These are phyloP conservation scores for Astrocystis sublimbata DNA, from an alignment of 495 filamentous ascomycete genomes.

Conservation along the genomic window DNA sequence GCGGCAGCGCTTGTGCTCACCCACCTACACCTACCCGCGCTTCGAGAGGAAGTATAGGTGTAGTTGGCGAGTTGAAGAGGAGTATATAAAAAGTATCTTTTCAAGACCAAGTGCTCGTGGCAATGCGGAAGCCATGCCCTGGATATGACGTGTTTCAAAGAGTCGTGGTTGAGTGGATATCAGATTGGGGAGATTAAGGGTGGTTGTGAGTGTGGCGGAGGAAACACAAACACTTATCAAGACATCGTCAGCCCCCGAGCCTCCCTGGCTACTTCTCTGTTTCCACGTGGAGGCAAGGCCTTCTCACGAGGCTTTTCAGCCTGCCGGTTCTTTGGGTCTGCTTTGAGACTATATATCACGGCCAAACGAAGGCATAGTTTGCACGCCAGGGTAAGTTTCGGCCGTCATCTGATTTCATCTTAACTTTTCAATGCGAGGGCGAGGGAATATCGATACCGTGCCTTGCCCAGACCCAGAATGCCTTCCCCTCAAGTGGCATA, in stretches of 20 bases:
- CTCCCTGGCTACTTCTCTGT: background rate
- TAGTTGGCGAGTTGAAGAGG: background rate
- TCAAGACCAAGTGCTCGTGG: background rate
- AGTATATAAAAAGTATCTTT: background rate
- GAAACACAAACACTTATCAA: background rate
- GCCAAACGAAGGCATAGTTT: background rate
- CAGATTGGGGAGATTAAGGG: constrained; percentile 3
- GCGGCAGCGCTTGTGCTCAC: background rate
- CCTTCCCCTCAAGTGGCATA: background rate
- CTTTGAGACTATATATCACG: background rate
- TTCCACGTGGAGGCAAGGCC: background rate
- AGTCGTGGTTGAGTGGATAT: background rate
- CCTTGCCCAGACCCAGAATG: background rate
- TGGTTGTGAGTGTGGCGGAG: constrained; percentile 1
- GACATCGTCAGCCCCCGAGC: constrained; percentile 9
- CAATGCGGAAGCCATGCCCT: background rate
- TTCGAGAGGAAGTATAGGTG: background rate
- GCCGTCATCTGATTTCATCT: background rate
- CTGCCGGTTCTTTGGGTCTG: background rate
- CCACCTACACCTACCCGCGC: background rate
- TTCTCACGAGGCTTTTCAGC: background rate
- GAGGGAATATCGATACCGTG: background rate
- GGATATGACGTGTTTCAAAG: background rate
- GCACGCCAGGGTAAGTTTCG: background rate
- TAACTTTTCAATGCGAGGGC: background rate